These are phyloP conservation scores for Penicillium chermesinum DNA, from an alignment of 495 filamentous ascomycete genomes.

Conservation along the genomic window DNA sequence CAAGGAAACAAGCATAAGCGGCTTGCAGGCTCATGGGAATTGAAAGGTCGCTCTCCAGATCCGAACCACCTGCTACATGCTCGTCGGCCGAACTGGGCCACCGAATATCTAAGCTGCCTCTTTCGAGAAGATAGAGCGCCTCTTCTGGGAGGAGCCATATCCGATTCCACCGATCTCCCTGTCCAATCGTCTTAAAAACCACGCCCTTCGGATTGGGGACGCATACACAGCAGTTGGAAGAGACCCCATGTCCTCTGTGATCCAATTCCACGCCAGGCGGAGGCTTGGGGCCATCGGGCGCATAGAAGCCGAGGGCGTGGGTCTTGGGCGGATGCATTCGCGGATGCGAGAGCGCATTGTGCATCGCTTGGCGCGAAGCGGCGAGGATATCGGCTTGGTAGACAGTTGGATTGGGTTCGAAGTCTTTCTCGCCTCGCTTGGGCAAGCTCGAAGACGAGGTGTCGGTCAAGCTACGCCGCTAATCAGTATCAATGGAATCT, in stretches of 20 bases:
- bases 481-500: not conserved
- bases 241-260: constrained; percentile 21
- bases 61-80: constrained; percentile 19
- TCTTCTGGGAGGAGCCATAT: constrained; percentile 91
- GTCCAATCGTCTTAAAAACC: constrained; percentile 55
- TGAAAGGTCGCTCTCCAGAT: constrained; percentile 43
- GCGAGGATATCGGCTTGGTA: constrained; percentile 71
- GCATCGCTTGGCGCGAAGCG: constrained; percentile 83
- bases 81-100: constrained; percentile 54
- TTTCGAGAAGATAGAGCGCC: constrained; percentile 79
- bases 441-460: constrained; percentile 48
- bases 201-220: constrained; percentile 44
- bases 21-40: constrained; percentile 85
- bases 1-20: constrained; percentile 76
- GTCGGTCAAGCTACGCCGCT: constrained; percentile 25
- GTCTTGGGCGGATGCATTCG: constrained; percentile 57
- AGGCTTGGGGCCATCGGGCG: constrained; percentile 33
- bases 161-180: constrained; percentile 49
- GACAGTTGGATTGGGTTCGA: constrained; percentile 83
- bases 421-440: constrained; percentile 90
- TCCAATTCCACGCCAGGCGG: constrained; percentile 8
- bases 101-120: constrained; percentile 78
- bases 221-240: constrained; percentile 37
- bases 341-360: constrained; percentile 71
- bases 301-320: constrained; percentile 50